phyloP scores from a whole-genome alignment of 2,329 filamentous ascomycete genomes.

The Phaeomoniella chlamydospora region DNA sequence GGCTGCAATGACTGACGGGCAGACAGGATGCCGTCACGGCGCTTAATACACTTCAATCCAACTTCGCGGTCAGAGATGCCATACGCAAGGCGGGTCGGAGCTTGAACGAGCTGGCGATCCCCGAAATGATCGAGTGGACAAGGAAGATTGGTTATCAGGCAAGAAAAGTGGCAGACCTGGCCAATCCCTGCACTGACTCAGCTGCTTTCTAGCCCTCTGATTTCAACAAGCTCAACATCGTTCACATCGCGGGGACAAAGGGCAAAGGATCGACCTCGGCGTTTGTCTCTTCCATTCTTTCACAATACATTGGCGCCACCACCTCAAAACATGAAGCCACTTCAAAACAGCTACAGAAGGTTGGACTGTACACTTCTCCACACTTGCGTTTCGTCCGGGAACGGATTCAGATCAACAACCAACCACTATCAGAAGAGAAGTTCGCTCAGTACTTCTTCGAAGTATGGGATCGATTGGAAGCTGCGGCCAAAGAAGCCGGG shows the following conservation, averaged over 20 bases:
- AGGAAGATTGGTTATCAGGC: conserved; percentile 61
- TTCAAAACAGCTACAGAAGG: conserved; percentile 30
- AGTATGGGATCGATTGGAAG: conserved; percentile 57
- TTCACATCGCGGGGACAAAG: conserved; percentile 89
- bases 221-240: conserved; percentile 43
- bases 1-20: not conserved
- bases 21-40: conserved; percentile 53
- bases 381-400: conserved; percentile 74
- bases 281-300: conserved; percentile 67
- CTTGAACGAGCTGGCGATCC: conserved; percentile 62
- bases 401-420: conserved; percentile 66
- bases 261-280: conserved; percentile 85
- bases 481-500: conserved; percentile 36
- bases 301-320: conserved; percentile 37
- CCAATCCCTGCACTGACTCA: conserved; percentile 1
- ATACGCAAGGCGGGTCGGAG: conserved; percentile 59
- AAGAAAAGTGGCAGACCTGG: conserved; percentile 15
- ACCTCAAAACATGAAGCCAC: conserved; percentile 13
- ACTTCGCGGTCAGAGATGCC: conserved; percentile 62
- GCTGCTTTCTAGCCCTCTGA: conserved; percentile 37
- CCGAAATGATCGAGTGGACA: conserved; percentile 71
- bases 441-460: conserved; percentile 75
- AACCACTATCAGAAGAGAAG: conserved; percentile 49
- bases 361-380: conserved; percentile 76
- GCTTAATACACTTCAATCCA: conserved; percentile 66